Base-by-base conservation (phyloP, 441 rosid species). In the Geranium incanum region DNA sequence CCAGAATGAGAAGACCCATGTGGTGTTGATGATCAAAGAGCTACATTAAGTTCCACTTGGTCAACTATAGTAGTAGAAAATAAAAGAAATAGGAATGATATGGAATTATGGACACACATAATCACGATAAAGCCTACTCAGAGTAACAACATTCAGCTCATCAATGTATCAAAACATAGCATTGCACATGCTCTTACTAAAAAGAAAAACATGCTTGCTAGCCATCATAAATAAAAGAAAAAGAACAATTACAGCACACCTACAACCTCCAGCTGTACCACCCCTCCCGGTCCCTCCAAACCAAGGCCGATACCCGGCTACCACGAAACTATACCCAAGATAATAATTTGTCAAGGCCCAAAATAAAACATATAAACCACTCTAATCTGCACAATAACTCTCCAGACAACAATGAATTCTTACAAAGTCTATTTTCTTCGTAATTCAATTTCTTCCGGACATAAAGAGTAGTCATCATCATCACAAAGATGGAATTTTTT, bases 1-100 rank as follows among this genome's bases (percentile, higher is more conserved):
- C 97, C 86, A 92, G 57, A 59, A 92, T 74, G 67, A 94, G 88
- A 78, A 94, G 93, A 70, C 99, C 97, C 99, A 92, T 92, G 67
- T 94, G 92, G 77, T 94, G 94, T 81, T 89, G 97, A 77, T 88
- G 88, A 67, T 92, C 99, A 85, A 78, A 90, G 66, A 90, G 84
- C 99, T 94, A 63, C 74, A 81, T 39, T 7, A 21, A 7, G 23
- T 60, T 13, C 5, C 2, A 11, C 23, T 60, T 21, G 11, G 33
- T 16, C 23, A 21, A 21, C 7, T 16, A 21, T 7, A 60, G 12
- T 28, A 28, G 18, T 16, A 16, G 65, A 13, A 16, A 60, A 16
- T 41, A 41, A 6, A 41, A 41, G 48, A 9, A 41, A 41, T 41
- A 41, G 48, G 9, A 41, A 41, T 41, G 11, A 9, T 41, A 41